phyloP scores from a whole-genome alignment of 139 green algal species.

The Coelastrella sp. region DNA sequence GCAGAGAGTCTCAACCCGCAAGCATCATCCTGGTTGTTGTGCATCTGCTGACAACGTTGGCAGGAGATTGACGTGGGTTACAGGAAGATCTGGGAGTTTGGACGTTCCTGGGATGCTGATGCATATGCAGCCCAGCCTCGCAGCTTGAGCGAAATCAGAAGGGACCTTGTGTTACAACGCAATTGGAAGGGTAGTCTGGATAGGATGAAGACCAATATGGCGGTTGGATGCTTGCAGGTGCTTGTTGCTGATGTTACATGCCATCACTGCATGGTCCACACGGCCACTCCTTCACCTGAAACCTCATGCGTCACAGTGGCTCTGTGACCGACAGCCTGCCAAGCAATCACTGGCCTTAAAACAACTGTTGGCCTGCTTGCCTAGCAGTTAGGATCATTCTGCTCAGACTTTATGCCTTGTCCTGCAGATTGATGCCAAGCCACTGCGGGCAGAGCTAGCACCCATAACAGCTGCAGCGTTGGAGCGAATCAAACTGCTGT shows the following conservation, averaged over 20 bases:
- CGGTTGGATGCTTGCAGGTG: conserved; percentile 74
- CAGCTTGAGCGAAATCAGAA: conserved; percentile 66
- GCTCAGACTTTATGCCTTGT: not conserved
- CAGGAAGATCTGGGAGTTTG: conserved; percentile 79
- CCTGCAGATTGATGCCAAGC: conserved; percentile 67
- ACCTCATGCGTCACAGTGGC: no score
- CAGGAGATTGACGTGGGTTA: conserved; percentile 77
- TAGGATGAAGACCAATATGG: conserved; percentile 77
- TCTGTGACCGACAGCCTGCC: no score
- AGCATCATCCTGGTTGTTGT: not conserved
- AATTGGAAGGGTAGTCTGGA: conserved; percentile 83
- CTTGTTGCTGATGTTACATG: not conserved
- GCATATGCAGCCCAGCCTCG: conserved; percentile 68
- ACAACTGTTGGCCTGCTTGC: no score
- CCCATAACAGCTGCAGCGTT: conserved; percentile 69
- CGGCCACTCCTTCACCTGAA: no score
- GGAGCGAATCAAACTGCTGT: conserved; percentile 81
- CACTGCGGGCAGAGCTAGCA: conserved; percentile 63
- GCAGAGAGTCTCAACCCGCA: no score
- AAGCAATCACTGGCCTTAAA: no score
- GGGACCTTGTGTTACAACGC: conserved; percentile 79
- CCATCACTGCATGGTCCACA: no score
- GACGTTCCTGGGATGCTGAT: conserved; percentile 70
- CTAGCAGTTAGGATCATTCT: not conserved
- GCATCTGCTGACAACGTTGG: not conserved